Conservation (phyloP, 2,329 filamentous ascomycete species). For the Esteya vermicola region DNA sequence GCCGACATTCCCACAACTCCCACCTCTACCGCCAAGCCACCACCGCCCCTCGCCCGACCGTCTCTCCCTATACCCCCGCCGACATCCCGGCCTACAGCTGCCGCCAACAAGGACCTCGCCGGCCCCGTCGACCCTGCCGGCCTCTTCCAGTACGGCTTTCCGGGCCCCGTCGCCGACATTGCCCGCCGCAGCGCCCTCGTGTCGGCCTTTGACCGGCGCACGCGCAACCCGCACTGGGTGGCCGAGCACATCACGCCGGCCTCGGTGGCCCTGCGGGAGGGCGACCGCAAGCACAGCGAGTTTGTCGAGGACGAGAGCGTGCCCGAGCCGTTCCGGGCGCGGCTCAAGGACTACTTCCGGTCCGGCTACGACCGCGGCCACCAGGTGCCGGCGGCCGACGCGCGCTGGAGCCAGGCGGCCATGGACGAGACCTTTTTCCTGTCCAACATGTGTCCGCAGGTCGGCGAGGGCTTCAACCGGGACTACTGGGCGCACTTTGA, state of each 20-base stretch:
- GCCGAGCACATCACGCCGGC: slow-evolving; percentile 89
- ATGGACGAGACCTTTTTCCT: slow-evolving; percentile 94
- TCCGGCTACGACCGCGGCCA: slow-evolving; percentile 92
- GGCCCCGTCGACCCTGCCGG: slow-evolving; percentile 58
- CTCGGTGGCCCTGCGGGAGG: slow-evolving; percentile 61
- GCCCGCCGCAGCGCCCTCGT: slow-evolving; percentile 63
- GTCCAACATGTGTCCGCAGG: slow-evolving; percentile 96
- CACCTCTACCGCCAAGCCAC: slow-evolving; percentile 12
- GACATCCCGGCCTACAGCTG: slow-evolving; percentile 29
- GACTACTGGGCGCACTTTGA: slow-evolving; percentile 99
- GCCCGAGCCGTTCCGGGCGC: slow-evolving; percentile 76
- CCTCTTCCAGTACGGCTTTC: slow-evolving; percentile 79
- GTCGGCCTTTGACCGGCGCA: slow-evolving; percentile 80
- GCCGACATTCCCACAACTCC: slow-evolving; percentile 19
- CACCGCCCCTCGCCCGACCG: slow-evolving; percentile 15
- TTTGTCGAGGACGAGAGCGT: slow-evolving; percentile 74
- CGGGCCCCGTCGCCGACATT: slow-evolving; percentile 76
- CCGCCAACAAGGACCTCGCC: slow-evolving; percentile 10
- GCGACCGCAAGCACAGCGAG: slow-evolving; percentile 67
- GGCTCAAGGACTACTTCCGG: slow-evolving; percentile 86
- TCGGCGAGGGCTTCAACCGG: slow-evolving; percentile 94
- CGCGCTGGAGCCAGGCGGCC: slow-evolving; percentile 84
- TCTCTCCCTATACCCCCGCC: slow-evolving; percentile 32
- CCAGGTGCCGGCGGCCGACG: slow-evolving; percentile 92
- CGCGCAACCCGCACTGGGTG: slow-evolving; percentile 87